phyloP scores from a whole-genome alignment of 108 stramenopile genomes.

The Parietichytrium sp. region DNA sequence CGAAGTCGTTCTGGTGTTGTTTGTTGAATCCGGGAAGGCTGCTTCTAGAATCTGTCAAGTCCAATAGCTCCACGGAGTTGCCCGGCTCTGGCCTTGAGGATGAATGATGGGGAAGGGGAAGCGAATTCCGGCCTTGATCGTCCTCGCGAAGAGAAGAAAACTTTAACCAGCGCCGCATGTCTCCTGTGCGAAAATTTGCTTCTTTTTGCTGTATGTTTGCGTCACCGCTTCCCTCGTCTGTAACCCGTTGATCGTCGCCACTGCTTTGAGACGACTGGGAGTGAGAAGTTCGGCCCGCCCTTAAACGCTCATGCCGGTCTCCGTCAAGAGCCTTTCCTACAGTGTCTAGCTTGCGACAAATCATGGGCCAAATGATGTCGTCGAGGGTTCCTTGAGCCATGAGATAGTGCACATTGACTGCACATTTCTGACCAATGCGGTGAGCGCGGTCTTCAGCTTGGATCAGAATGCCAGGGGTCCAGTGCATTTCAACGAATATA shows the following conservation, averaged over 20 bases:
- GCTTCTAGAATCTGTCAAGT: too few species aligned
- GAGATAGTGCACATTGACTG: conserved; percentile 82
- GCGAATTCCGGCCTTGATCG: neutral
- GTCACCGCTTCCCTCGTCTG: neutral
- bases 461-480: conserved; percentile 92
- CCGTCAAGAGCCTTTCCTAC: conserved; percentile 75
- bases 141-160: neutral
- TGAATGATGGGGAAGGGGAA: neutral
- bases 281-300: neutral
- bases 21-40: too few species aligned
- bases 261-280: too few species aligned
- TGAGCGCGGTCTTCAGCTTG: conserved; percentile 97
- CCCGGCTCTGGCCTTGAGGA: too few species aligned
- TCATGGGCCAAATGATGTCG: conserved; percentile 75
- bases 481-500: conserved; percentile 94
- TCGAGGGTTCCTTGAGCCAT: conserved; percentile 61
- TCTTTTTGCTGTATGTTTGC: neutral
- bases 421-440: conserved; percentile 86
- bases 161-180: conserved; percentile 6
- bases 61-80: too few species aligned
- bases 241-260: neutral
- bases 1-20: too few species aligned
- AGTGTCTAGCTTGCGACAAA: conserved; percentile 67
- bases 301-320: neutral
- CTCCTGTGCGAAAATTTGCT: neutral